phyloP scores from a whole-genome alignment of 2,329 filamentous ascomycete genomes.

The Beauveria scarabaeidicola region DNA sequence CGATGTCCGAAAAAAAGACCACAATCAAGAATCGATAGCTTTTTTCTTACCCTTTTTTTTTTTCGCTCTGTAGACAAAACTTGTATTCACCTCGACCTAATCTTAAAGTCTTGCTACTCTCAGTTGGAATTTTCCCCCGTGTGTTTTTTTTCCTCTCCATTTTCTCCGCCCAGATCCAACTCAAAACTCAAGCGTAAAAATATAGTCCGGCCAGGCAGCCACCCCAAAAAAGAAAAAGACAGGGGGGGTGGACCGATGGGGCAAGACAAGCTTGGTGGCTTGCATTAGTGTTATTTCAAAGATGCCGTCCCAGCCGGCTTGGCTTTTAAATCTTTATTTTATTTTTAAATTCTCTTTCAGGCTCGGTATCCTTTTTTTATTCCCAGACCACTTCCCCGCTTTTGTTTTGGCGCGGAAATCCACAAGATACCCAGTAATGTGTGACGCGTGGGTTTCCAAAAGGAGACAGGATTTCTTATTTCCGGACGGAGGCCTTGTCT shows the following conservation, averaged over 20 bases:
- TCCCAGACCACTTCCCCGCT: background rate
- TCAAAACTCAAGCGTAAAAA: constrained; percentile 18
- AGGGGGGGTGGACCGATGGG: constrained; percentile 1
- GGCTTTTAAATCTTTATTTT: constrained; percentile 14
- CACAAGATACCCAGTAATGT: background rate
- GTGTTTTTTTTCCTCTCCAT: background rate
- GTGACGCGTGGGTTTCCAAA: no score
- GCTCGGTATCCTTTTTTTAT: background rate
- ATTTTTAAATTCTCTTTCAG: background rate
- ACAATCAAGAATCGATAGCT: no score
- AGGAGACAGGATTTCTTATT: background rate
- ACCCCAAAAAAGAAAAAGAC: background rate
- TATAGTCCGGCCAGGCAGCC: background rate
- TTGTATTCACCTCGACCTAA: no score
- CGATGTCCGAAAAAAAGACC: background rate
- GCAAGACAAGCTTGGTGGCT: constrained; percentile 12
- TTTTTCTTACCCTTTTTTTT: no score
- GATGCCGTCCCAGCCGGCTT: constrained; percentile 34
- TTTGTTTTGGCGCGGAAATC: background rate
- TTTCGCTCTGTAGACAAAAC: no score
- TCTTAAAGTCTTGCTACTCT: background rate
- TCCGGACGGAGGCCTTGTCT: background rate
- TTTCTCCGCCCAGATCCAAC: background rate
- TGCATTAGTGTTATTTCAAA: constrained; percentile 21
- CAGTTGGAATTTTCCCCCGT: background rate